Base-by-base conservation (phyloP, 75 land plant genomes). In the Selaginella moellendorffii region DNA sequence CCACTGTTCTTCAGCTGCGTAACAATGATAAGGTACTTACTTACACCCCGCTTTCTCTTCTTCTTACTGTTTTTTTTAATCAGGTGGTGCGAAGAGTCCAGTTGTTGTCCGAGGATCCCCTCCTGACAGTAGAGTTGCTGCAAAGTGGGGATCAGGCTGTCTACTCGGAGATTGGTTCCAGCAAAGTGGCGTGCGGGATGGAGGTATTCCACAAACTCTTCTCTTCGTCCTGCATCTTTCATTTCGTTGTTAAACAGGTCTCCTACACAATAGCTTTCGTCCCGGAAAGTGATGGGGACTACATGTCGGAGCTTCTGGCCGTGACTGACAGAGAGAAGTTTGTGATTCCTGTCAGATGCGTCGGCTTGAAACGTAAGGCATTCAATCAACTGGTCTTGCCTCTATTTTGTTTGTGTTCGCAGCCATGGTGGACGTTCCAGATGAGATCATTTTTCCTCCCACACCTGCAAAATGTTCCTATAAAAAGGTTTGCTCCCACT, bases 171-270 rank as follows among this genome's bases (percentile, higher is more conserved):
- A 28, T 29, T 52, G 76, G 76, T 20, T 31, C 72, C 0, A 63
- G 65, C 51, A 74, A 74, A 63, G 76, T 74, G 20, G 76, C 76
- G 2, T 70, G 73, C 20, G 76, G 76, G 52, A 74, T 74, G 76
- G 72, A 74, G 76, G 76, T 69, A 63, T 46, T n/a, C n/a, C n/a
- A n/a, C n/a, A n/a, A n/a, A n/a, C n/a, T n/a, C n/a, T n/a, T n/a
- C n/a, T 51, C 27, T 24, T 65, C 8, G 18, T 64, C 20, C 8
- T 46, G 36, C 5, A 36, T 36, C 14, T 36, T 5, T 36, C 46
- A 36, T 36, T 5, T 36, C 10, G n/a, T n/a, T n/a, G n/a, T n/a
- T n/a, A 5, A 5, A 36, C 46, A 68, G 69, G 30, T 68, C 1
- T n/a, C 69, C 19, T 54, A 56, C 69, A 54, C 65, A 54, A 72